A percentile compares a stretch with the other conserved stretches of the same genome.
phyloP scores from a whole-genome alignment of 106 monocot species.

The Dendrobium nobile region DNA sequence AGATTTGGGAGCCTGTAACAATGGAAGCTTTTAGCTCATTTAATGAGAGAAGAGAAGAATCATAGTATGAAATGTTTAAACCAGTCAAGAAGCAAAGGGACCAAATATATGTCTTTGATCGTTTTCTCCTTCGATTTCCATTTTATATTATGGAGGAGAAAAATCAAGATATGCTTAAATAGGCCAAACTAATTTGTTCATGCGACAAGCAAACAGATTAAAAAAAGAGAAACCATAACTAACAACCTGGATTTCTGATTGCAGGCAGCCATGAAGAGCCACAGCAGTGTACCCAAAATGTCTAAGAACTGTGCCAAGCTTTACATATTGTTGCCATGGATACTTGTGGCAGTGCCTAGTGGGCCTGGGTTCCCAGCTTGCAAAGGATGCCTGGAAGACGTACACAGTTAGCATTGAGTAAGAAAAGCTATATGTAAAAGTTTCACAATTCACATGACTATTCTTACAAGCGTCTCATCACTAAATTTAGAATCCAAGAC shows the following conservation, averaged over 20 bases:
- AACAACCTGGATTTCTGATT: constrained; percentile 67
- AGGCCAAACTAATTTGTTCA: background rate
- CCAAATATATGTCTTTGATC: too few species aligned
- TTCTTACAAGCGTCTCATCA: constrained; percentile 23
- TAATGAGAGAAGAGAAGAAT: background rate
- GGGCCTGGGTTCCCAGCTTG: constrained; percentile 77
- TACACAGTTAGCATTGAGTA: background rate
- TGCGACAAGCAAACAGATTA: background rate
- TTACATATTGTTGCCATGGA: constrained; percentile 68
- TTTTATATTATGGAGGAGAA: background rate
- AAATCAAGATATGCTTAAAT: too few species aligned
- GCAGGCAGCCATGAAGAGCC: constrained; percentile 67
- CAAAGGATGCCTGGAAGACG: constrained; percentile 44
- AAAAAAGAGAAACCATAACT: background rate
- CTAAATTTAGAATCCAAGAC: constrained; percentile 26
- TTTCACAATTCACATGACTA: background rate
- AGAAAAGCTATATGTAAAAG: background rate
- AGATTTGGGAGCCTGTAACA: constrained; percentile 36
- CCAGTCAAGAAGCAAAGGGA: background rate
- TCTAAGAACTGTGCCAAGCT: constrained; percentile 53
- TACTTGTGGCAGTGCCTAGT: constrained; percentile 47
- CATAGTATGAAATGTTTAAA: too few species aligned
- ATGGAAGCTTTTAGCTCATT: background rate
- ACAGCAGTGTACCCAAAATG: constrained; percentile 62
- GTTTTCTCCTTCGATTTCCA: background rate